Evolutionary conservation across 1,139 yeast species (phyloP).

Genomic region (Scheffersomyces segobiensis): DNA sequence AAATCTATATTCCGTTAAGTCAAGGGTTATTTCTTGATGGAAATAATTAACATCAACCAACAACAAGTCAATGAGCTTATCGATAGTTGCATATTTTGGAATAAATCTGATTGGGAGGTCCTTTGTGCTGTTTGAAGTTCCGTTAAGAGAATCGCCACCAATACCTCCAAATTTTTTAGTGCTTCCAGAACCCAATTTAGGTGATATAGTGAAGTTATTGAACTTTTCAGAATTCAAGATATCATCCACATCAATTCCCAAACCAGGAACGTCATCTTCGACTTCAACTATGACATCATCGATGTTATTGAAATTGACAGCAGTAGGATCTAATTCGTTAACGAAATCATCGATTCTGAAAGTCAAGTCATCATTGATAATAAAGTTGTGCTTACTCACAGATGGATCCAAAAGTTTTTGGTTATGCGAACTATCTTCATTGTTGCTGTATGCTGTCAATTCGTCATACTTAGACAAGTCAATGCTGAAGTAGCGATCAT

Average conservation of each 20-base stretch:
- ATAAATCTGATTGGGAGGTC: slow-evolving; percentile 22
- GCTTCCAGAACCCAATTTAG: slow-evolving; percentile 11
- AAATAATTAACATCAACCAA: slow-evolving; percentile 42
- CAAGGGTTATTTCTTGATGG: slow-evolving; percentile 38
- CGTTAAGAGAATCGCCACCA: slow-evolving; percentile 3
- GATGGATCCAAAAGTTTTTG: slow-evolving; percentile 20
- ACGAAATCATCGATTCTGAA: slow-evolving; percentile 44
- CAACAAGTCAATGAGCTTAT: slow-evolving; percentile 42
- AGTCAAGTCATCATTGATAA: slow-evolving; percentile 34
- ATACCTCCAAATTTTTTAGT: not conserved
- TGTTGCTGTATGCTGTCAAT: slow-evolving; percentile 12
- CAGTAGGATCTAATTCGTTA: slow-evolving; percentile 27
- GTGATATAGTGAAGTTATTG: slow-evolving; percentile 31
- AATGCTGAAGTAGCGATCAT: slow-evolving; percentile 39
- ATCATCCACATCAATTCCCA: slow-evolving; percentile 50
- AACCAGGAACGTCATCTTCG: slow-evolving; percentile 41
- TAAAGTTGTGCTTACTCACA: slow-evolving; percentile 27
- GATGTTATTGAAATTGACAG: slow-evolving; percentile 17
- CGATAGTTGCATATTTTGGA: slow-evolving; percentile 45
- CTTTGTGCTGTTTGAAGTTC: not conserved
- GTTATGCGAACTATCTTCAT: slow-evolving; percentile 4
- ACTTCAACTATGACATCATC: slow-evolving; percentile 32
- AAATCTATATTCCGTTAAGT: slow-evolving; percentile 44
- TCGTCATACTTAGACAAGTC: slow-evolving; percentile 41
- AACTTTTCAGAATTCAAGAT: slow-evolving; percentile 45